These are phyloP conservation scores for Hylodesmum podocarpum DNA, from an alignment of 306 rosid genomes.

Conservation along the genomic window DNA sequence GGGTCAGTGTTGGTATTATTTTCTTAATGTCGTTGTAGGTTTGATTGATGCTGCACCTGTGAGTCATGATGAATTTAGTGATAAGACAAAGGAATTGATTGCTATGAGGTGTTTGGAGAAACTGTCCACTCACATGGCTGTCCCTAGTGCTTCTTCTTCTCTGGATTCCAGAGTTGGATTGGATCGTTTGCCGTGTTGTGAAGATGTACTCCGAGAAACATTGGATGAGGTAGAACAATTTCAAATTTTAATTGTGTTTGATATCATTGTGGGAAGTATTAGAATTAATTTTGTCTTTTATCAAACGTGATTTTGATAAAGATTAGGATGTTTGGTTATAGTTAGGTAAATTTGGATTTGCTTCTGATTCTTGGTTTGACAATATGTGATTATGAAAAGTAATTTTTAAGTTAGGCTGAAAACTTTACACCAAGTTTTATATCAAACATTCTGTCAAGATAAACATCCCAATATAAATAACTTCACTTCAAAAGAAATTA, in stretches of 20 bases:
- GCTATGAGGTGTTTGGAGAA: constrained; percentile 75
- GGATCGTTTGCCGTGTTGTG: constrained; percentile 48
- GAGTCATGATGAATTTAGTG: constrained; percentile 31
- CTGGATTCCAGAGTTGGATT: constrained; percentile 42
- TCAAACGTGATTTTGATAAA: neutral
- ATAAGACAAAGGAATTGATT: constrained; percentile 55
- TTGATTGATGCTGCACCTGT: constrained; percentile 49
- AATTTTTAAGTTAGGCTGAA: neutral
- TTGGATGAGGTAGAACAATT: constrained; percentile 45
- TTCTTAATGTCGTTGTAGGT: constrained; percentile 43
- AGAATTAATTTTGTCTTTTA: neutral
- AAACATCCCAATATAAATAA: neutral
- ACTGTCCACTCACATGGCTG: constrained; percentile 24
- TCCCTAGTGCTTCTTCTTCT: constrained; percentile 26
- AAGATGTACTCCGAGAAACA: constrained; percentile 53
- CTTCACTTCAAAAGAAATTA: neutral
- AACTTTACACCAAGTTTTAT: neutral
- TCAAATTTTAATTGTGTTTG: neutral
- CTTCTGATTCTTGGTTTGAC: neutral
- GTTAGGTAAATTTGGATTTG: neutral
- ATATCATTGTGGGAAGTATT: neutral
- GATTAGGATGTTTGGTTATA: neutral
- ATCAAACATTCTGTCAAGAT: neutral
- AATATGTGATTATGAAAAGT: neutral
- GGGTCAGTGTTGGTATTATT: too few species aligned